Conservation (phyloP, 257 asterid species). For the Buddleja alternifolia region DNA sequence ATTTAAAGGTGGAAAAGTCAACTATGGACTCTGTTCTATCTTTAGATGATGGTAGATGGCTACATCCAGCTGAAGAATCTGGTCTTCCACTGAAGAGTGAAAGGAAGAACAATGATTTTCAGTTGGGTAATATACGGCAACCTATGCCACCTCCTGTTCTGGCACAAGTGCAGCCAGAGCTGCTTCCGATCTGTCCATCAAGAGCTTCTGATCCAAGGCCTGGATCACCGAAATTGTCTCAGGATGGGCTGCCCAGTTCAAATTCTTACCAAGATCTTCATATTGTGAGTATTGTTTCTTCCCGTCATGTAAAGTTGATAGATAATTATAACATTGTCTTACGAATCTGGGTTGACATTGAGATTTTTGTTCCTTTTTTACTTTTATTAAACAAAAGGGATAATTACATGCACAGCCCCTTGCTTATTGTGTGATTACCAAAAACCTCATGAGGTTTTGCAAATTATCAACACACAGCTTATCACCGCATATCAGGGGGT, state of each 20-base stretch:
- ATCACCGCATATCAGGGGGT: too few relatives aligned
- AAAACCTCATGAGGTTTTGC: too few relatives aligned
- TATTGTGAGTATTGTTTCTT: constrained; percentile 44
- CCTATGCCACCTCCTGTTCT: constrained; percentile 67
- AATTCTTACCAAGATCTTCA: constrained; percentile 51
- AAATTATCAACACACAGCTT: too few relatives aligned
- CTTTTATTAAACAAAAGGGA: neutral
- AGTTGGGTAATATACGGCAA: constrained; percentile 42
- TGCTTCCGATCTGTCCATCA: constrained; percentile 51
- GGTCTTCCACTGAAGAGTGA: constrained; percentile 29
- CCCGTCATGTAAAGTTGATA: neutral
- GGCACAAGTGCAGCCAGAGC: constrained; percentile 47
- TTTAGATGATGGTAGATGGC: constrained; percentile 58
- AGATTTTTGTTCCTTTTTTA: neutral
- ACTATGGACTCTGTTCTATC: constrained; percentile 55
- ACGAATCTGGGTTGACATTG: neutral
- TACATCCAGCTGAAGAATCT: constrained; percentile 38
- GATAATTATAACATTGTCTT: neutral
- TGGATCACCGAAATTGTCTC: constrained; percentile 43
- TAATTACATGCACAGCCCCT: too few relatives aligned
- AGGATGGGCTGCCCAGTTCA: constrained; percentile 41
- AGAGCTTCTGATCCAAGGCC: constrained; percentile 62
- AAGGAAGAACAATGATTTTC: constrained; percentile 31
- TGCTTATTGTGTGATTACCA: too few relatives aligned
- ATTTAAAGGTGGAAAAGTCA: constrained; percentile 34